Evolutionary conservation across 2,329 filamentous ascomycete genomes (phyloP), one percentile per base, ranked within the genome.

Genomic region (Pseudohalonectria lignicola): DNA sequence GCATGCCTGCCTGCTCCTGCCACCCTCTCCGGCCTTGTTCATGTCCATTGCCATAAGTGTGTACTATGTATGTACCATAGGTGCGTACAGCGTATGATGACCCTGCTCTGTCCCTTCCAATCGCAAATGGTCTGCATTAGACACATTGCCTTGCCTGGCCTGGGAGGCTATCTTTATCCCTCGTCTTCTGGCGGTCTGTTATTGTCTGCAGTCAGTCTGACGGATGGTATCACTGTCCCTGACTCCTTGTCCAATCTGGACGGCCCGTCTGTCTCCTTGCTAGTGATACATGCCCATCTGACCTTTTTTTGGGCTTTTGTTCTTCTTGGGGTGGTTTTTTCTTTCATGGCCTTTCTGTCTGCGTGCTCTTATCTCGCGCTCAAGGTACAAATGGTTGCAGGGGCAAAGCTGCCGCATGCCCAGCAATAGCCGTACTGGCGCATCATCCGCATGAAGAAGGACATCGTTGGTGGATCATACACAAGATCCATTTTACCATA

Each of bases 401-500:
- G n/a, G n/a, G n/a, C n/a, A n/a, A n/a, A n/a, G n/a, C n/a, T n/a
- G n/a, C n/a, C n/a, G n/a, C n/a, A n/a, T n/a, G n/a, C n/a, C n/a
- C n/a, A n/a, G n/a, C n/a, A n/a, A n/a, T n/a, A n/a, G n/a, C n/a
- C n/a, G n/a, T n/a, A n/a, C n/a, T n/a, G n/a, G n/a, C n/a, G n/a
- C n/a, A n/a, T n/a, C n/a, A n/a, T n/a, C n/a, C n/a, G 15, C 26
- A 20, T 13, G 16, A 34, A 17, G 21, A 16, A 31, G 21, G 17
- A 23, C 29, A 28, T 36, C 28, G 25, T 13, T 31, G 21, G 37
- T 23, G 35, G 37, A 41, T 43, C 42, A 43, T 23, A 41, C 42
- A 39, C 17, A 10, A 34, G 34, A 13, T 33, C 35, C 29, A 38
- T 44, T 42, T 42, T 44, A 34, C 39, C 39, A 23, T 34, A 17